phyloP scores from a whole-genome alignment of 2,329 filamentous ascomycete species.

The Monilinia aucupariae region DNA sequence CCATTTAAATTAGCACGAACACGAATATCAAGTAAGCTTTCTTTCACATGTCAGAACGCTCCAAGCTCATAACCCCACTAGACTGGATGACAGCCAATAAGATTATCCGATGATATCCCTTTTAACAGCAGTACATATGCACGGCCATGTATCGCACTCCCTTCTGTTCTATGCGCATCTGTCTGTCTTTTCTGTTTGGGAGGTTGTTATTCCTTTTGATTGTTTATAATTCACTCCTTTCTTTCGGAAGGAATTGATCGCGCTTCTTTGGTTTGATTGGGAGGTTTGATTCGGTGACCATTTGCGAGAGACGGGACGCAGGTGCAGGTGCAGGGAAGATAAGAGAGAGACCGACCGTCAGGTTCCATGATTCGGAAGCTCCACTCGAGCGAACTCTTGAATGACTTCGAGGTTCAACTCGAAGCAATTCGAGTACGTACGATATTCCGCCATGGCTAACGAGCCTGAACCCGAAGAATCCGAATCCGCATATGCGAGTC shows the following conservation, averaged over 20 bases:
- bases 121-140: not conserved
- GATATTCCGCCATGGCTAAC: conserved; percentile 9
- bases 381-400: conserved; percentile 4
- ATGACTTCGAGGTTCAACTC: conserved; percentile 8
- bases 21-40: no score
- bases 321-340: not conserved
- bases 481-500: conserved; percentile 45
- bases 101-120: not conserved
- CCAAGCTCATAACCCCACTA: not conserved
- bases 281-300: not conserved
- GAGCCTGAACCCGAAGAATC: conserved; percentile 3
- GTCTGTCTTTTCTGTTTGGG: not conserved
- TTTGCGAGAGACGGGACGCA: not conserved
- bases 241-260: not conserved
- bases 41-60: not conserved
- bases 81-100: not conserved
- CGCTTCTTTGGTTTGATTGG: not conserved
- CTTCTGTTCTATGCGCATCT: not conserved
- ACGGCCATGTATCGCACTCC: not conserved
- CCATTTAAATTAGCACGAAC: not conserved
- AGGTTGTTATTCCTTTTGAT: not conserved
- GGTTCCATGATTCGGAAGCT: conserved; percentile 7
- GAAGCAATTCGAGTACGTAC: conserved; percentile 14
- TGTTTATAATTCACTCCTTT: not conserved
- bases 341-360: not conserved